Evolutionary conservation across 768 basidiomycete genomes (phyloP), one percentile per base, ranked within the genome.

Genomic region (Chalciporus pseudorubinellus): DNA sequence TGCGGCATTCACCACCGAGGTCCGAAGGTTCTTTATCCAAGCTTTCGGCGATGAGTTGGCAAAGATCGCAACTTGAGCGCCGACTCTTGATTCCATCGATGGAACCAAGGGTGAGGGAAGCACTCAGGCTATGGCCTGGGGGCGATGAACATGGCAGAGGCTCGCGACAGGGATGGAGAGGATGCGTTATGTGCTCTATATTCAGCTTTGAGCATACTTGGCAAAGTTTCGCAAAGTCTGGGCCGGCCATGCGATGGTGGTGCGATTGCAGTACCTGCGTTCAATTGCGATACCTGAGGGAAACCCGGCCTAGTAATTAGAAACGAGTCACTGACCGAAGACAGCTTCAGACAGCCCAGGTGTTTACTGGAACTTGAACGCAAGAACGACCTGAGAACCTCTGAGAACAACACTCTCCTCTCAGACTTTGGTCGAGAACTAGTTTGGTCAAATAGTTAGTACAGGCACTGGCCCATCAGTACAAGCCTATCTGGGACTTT

Each of bases 21-120:
- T 34, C 33, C 16, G 50, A 16, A 4, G 54, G 50, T 22, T 60
- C 59, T 3, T 52, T 22, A 16, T 57, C 48, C 42, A 59, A 20
- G 13, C 44, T 1, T 26, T 56, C 58, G 2, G 59, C 39, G 22
- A 60, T n/a, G 14, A 60, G 46, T 14, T 11, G 36, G 44, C 58
- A 59, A 36, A 60, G 16, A 11, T 49, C 53, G 46, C 58, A 59
- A 18, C 39, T 18, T 0, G 6, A 46, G 8, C 58, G 50, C 22
- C 59, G 50, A 9, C 20, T 1, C 34, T 52, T 62, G 56, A 62
- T 55, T 31, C 49, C 52, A 39, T 44, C 44, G 20, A 59, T 7
- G 11, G 50, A 50, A 21, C 60, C 60, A 10, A 59, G 60, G 24
- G 21, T 0, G n/a, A 38, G 2, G 21, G 33, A 22, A 1, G n/a